Base-by-base conservation (phyloP, 176 grass and related monocot species). In the Juncus effusus region DNA sequence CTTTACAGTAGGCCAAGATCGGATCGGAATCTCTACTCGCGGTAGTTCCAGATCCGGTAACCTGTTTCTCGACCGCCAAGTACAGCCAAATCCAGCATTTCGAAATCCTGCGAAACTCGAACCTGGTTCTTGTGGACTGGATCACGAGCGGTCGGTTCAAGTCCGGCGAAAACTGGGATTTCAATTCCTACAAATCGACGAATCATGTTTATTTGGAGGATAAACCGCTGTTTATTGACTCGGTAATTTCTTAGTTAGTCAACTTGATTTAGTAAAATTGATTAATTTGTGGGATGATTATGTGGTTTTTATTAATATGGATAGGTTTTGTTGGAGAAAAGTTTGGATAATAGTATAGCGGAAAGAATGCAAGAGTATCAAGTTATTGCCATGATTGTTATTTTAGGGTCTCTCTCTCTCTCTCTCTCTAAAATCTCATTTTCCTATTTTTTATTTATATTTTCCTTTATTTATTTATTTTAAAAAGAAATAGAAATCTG, bases 111-210 rank as follows among this genome's bases (percentile, higher is more conserved):
- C 19, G 56, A 13, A 19, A 81, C 73, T 97, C 94, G 64, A 92
- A 86, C 75, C 70, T 97, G 54, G 82, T 92, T 16, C 1, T 97
- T 62, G 88, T 97, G 13, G 94, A 97, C 69, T 97, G 88, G 88
- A 82, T 92, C 79, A 97, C 88, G 36, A 92, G 94, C 65, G 94
- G 93, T 0, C 88, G 88, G 12, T 85, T 89, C 64, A 82, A 89
- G 44, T 82, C 77, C 59, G 94, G 94, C 77, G 88, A 92, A 78
- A 81, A 69, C 73, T 92, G 94, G 88, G 69, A 78, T 51, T 89
- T 92, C 59, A 80, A 51, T 40, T 79, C 54, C 40, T 97, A 92
- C 52, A 86, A 67, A 77, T 92, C 85, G 40, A 74, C 78, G 56
- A 92, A 89, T 73, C 80, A 80, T 61, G 78, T 97, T 74, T 56